These are phyloP conservation scores for Ogataea nakhonphanomensis DNA, from an alignment of 805 yeast species.

Conservation along the genomic window DNA sequence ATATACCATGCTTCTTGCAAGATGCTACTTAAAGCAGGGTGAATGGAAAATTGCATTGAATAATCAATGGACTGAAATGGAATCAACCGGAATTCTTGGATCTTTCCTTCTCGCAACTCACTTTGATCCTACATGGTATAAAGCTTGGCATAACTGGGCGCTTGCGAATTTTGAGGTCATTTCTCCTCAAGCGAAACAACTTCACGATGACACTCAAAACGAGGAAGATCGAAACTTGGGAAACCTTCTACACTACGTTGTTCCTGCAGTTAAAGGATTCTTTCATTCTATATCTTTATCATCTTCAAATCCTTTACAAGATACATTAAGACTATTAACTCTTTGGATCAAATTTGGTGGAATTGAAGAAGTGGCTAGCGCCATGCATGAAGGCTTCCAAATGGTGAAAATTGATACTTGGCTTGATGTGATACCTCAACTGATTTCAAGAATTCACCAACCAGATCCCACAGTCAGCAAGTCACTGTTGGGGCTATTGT, in stretches of 20 bases:
- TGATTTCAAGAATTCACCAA: constrained; percentile 94
- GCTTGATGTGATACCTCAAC: constrained; percentile 93
- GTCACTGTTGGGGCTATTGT: constrained; percentile 71
- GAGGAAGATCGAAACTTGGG: constrained; percentile 40
- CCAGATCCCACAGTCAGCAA: constrained; percentile 82
- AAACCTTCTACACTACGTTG: constrained; percentile 78
- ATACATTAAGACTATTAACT: constrained; percentile 82
- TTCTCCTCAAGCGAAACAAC: constrained; percentile 44
- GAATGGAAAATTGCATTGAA: constrained; percentile 93
- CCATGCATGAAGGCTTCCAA: constrained; percentile 85
- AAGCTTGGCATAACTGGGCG: constrained; percentile 99
- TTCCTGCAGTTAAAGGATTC: constrained; percentile 94
- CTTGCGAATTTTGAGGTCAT: constrained; percentile 95
- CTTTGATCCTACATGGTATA: constrained; percentile 90
- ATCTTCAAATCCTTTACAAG: constrained; percentile 83
- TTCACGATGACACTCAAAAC: constrained; percentile 12
- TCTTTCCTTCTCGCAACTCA: constrained; percentile 93
- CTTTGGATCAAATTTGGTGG: constrained; percentile 98
- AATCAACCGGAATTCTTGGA: constrained; percentile 76
- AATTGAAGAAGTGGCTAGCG: constrained; percentile 81
- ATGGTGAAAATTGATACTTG: constrained; percentile 89
- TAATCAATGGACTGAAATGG: constrained; percentile 73
- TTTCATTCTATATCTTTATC: constrained; percentile 92
- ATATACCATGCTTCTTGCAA: constrained; percentile 79
- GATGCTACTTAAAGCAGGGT: constrained; percentile 96